Base-by-base conservation (phyloP, 2,329 filamentous ascomycete species). In the Chaetomium sp. region DNA sequence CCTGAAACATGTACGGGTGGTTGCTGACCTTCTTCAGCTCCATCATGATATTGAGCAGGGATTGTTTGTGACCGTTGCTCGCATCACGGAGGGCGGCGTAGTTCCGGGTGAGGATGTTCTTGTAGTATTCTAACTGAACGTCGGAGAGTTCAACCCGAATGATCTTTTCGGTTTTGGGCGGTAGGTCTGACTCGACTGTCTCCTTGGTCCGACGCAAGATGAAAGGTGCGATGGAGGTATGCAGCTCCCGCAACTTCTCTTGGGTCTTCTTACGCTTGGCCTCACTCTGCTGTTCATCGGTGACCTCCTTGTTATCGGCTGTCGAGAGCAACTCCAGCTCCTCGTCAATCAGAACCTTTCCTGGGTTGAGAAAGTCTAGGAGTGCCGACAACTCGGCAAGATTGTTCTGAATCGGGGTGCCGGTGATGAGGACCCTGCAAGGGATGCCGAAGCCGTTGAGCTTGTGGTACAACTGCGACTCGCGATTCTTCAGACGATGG, bases 11-110 rank as follows among this genome's bases (percentile, higher is more conserved):
- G 79, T 97, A 96, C 0, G 95, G 94, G 74, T 99, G 95, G 73
- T 99, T 99, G 79, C 94, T 98, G 75, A 95, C 93, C 78, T 99
- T 99, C 82, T 99, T 99, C 73, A 99, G 78, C 77, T 99, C 95
- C 95, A 99, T 99, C 87, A 99, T 97, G 75, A 99, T 95, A 78
- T 99, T 99, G 68, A 99, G 81, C 16, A 99, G 80, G 0, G 94
- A 98, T 70, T 96, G 94, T 78, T 97, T 98, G 76, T 96, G 92
- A 6, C 94, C 95, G 66, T 87, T 92, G 53, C 90, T 89, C 54
- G 93, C 94, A 73, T 97, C 91, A 72, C 96, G 97, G 35, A 99
- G 83, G 3, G 94, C 95, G 33, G 93, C 88, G 73, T 99, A 99
- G 75, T 99, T 99, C 73, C 94, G 89, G 0, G 95, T 98, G 27